phyloP scores from a whole-genome alignment of 768 basidiomycete species.

The Termitomyces sp. region DNA sequence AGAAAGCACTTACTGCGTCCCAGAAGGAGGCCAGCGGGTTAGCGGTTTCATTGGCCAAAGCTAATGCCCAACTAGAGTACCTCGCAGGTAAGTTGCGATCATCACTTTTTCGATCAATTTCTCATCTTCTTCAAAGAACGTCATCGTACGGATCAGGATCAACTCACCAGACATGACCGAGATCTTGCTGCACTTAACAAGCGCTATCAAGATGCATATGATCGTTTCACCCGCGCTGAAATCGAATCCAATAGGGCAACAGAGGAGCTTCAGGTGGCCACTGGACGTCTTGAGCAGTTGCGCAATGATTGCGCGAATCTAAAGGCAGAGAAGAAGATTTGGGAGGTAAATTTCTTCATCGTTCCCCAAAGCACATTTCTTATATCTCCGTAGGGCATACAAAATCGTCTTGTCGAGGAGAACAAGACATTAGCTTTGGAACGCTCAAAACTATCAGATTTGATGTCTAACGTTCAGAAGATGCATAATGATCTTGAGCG shows the following conservation, averaged over 20 bases:
- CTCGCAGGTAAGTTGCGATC: slow-evolving; percentile 52
- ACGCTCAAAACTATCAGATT: slow-evolving; percentile 77
- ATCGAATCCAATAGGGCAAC: slow-evolving; percentile 66
- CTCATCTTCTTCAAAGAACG: slow-evolving; percentile 43
- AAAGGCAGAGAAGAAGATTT: slow-evolving; percentile 89
- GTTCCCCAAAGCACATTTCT: slow-evolving; percentile 4
- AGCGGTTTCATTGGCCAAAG: slow-evolving; percentile 69
- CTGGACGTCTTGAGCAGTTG: slow-evolving; percentile 63
- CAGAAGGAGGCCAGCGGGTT: slow-evolving; percentile 66
- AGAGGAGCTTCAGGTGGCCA: slow-evolving; percentile 58
- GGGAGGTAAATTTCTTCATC: slow-evolving; percentile 53
- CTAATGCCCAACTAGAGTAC: slow-evolving; percentile 77
- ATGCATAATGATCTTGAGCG: slow-evolving; percentile 88
- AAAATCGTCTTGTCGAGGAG: slow-evolving; percentile 78
- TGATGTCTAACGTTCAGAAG: slow-evolving; percentile 85
- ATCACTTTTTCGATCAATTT: not conserved
- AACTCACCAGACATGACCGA: slow-evolving; percentile 51
- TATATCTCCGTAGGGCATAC: slow-evolving; percentile 51
- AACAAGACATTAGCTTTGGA: slow-evolving; percentile 77
- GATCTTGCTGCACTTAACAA: slow-evolving; percentile 64
- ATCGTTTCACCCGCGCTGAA: slow-evolving; percentile 69
- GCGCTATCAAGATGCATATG: slow-evolving; percentile 67
- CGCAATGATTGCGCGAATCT: slow-evolving; percentile 85
- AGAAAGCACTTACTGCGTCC: slow-evolving; percentile 61
- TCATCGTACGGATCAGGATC: slow-evolving; percentile 65